Base-by-base conservation (phyloP, 257 asterid genomes). In the Coffea canephora region DNA sequence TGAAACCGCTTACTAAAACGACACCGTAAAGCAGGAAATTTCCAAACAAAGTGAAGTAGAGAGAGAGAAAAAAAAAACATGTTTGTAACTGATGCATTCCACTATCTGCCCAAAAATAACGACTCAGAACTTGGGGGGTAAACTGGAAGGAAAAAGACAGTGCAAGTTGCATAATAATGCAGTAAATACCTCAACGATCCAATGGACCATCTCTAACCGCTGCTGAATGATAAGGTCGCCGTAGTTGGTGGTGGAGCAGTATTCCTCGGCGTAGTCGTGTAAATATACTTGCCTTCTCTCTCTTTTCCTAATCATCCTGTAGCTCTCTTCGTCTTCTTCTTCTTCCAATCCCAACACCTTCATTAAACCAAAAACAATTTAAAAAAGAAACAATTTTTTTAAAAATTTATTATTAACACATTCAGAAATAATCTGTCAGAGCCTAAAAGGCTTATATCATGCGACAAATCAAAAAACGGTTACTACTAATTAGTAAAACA, bases 201-300 rank as follows among this genome's bases (percentile, higher is more conserved):
- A 93, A 82, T 93, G 96, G 73, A 93, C 97, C 99, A 95, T 93
- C 61, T 82, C 87, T 61, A 88, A 78, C 73, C 99, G 97, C 80
- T 95, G 97, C 88, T 92, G 93, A 81, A 92, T 83, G 83, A 95
- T 87, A 70, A 91, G 91, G 43, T 91, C 91, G 13, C 99, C 98
- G 69, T 81, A 86, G 74, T 84, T 88, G 39, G 94, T 91, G 69
- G 83, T 48, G 73, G 84, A 87, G 80, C 94, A 86, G 86, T 95
- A 95, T 80, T 91, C 97, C 81, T 90, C 93, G 18, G 94, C 90
- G 73, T 93, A 95, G 87, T 92, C 97, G 69, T 79, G 94, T 83
- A 94, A 77, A 86, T 91, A 95, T 82, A 88, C 86, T 86, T 90
- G 92, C 83, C 97, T 89, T 87, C 98, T 88, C 95, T 95, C 99